A percentile compares a stretch with the other conserved stretches of the same genome.
Evolutionary conservation across 2,329 filamentous ascomycete genomes (phyloP).

Genomic region (Calonectria montana): DNA sequence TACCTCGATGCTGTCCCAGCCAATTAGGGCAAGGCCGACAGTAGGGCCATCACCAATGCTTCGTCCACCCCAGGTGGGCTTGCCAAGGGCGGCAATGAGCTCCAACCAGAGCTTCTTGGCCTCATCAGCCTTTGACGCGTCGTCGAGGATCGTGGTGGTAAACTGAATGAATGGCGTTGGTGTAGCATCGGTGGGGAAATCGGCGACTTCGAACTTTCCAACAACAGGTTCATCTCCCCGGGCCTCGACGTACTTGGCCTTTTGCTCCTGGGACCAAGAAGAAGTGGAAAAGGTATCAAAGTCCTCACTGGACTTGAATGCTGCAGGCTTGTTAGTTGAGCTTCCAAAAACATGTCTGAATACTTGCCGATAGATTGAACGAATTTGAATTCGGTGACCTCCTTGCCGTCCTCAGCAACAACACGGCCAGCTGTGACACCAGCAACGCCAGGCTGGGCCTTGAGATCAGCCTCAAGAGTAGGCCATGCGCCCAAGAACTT

Average conservation of each 20-base stretch:
- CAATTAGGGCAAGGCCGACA: slow-evolving; percentile 18
- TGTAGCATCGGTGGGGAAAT: slow-evolving; percentile 1
- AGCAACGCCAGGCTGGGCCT: slow-evolving; percentile 23
- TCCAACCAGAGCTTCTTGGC: slow-evolving; percentile 14
- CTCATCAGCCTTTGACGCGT: neutral
- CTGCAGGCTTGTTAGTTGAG: neutral
- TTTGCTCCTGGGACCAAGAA: slow-evolving; percentile 16
- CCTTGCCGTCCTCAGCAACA: slow-evolving; percentile 17
- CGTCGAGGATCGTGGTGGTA: slow-evolving; percentile 14
- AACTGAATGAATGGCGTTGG: slow-evolving; percentile 20
- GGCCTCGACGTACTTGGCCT: neutral
- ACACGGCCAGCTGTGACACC: slow-evolving; percentile 14
- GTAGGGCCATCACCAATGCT: slow-evolving; percentile 15
- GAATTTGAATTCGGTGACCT: slow-evolving; percentile 21
- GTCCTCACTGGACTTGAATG: slow-evolving; percentile 20
- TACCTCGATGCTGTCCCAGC: slow-evolving; percentile 27
- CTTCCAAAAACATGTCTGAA: neutral
- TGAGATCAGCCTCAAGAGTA: slow-evolving; percentile 16
- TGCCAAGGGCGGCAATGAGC: slow-evolving; percentile 8
- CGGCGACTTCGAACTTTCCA: slow-evolving; percentile 18
- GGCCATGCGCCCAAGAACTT: slow-evolving; percentile 25
- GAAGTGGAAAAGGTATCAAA: slow-evolving; percentile 12
- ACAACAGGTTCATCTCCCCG: neutral
- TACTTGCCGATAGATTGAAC: slow-evolving; percentile 14
- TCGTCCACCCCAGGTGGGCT: slow-evolving; percentile 19